These are phyloP conservation scores for Quercus alba DNA, from an alignment of 306 rosid species.

Conservation along the genomic window DNA sequence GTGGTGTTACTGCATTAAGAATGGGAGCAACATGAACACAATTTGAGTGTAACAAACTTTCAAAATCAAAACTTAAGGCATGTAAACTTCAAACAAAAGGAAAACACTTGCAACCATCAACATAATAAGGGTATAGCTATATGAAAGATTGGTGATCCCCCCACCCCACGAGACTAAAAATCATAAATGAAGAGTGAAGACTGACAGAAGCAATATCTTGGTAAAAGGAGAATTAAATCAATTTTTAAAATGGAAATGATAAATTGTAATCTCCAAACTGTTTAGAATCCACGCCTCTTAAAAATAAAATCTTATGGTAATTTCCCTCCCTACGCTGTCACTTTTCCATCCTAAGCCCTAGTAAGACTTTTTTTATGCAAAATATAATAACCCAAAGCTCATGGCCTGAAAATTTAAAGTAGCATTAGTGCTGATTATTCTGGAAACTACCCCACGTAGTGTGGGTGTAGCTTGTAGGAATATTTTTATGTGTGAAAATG, in stretches of 20 bases:
- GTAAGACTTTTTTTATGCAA: not conserved
- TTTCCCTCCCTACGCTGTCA: not conserved
- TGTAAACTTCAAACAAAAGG: not conserved
- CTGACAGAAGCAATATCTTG: not conserved
- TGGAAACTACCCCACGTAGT: not conserved
- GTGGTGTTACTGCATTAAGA: constrained; percentile 49
- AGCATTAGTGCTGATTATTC: not conserved
- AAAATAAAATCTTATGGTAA: not conserved
- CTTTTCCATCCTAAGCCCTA: not conserved
- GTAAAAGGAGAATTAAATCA: too few relatives aligned
- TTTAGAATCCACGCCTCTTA: not conserved
- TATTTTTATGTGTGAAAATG: not conserved
- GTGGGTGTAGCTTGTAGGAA: not conserved
- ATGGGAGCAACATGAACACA: constrained; percentile 11
- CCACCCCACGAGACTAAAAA: not conserved
- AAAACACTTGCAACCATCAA: not conserved
- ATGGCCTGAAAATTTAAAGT: not conserved
- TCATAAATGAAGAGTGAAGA: not conserved
- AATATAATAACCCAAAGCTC: not conserved
- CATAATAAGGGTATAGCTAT: not conserved
- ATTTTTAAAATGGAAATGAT: not conserved
- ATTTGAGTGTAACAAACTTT: not conserved
- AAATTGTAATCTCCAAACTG: not conserved
- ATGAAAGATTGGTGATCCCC: not conserved
- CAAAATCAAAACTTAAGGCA: not conserved